Percentiles rank a stretch among this genome's conserved stretches.
These are phyloP conservation scores for Thraustochytrium sp. DNA, from an alignment of 352 stramenopile genomes.

Conservation along the genomic window DNA sequence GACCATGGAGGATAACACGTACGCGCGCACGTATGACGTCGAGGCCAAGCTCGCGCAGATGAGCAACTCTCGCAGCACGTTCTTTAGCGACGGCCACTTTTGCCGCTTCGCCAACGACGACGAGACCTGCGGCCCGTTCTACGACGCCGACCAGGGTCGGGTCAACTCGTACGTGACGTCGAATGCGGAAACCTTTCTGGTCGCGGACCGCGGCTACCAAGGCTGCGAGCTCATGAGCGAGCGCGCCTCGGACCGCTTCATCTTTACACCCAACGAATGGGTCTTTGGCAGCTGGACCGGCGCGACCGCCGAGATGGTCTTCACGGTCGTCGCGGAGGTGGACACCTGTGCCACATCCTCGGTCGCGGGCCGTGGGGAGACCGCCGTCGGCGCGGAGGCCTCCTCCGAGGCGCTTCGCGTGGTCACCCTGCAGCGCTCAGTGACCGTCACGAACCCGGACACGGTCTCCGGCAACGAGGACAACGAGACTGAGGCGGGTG, in stretches of 20 bases:
- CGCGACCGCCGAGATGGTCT: neutral
- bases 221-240: neutral
- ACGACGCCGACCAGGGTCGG: neutral
- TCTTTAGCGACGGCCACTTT: neutral
- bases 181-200: neutral
- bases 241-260: conserved; percentile 1
- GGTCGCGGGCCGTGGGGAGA: neutral
- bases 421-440: too few relatives aligned
- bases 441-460: too few relatives aligned
- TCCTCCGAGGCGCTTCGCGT: neutral
- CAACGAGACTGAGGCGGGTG: too few relatives aligned
- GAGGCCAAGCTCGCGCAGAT: neutral
- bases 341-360: neutral
- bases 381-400: neutral
- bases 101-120: neutral
- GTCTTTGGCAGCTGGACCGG: neutral
- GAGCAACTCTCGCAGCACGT: neutral
- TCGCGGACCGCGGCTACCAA: neutral
- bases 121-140: neutral
- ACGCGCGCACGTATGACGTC: neutral
- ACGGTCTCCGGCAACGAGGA: too few relatives aligned
- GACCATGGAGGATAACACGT: neutral
- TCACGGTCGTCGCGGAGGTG: neutral
- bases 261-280: conserved; percentile 6
- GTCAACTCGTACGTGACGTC: neutral